A percentile compares a stretch with the other conserved stretches of the same genome.
Conservation (phyloP, 1,284 basidiomycete genomes). For the Ceratorhiza oryzae-sativae region DNA sequence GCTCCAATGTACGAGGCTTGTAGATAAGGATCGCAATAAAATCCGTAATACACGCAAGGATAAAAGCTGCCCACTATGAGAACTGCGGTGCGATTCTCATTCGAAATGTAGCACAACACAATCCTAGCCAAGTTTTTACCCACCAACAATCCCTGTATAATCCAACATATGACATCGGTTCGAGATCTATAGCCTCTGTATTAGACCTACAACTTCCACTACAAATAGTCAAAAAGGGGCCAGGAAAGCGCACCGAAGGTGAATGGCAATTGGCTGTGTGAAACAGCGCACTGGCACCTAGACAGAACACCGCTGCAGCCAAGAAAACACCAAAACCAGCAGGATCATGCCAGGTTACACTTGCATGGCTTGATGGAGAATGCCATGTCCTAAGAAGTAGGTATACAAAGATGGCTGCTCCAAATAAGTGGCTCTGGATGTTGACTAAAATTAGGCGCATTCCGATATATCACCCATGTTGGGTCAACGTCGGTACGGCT, state of each 20-base stretch:
- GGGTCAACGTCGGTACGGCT: not conserved
- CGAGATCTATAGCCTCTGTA: conserved; percentile 49
- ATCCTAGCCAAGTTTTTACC: conserved; percentile 45
- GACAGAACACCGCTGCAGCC: conserved; percentile 74
- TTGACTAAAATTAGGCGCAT: conserved; percentile 65
- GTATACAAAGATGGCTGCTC: conserved; percentile 68
- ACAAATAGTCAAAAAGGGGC: conserved; percentile 28
- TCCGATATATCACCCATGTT: not conserved
- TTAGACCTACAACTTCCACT: conserved; percentile 15
- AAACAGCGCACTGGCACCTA: conserved; percentile 76
- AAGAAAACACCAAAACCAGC: conserved; percentile 74
- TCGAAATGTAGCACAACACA: not conserved
- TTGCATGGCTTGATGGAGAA: conserved; percentile 59
- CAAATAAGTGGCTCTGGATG: conserved; percentile 87
- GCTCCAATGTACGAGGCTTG: conserved; percentile 62
- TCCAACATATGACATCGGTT: conserved; percentile 68
- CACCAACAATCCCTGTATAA: conserved; percentile 72
- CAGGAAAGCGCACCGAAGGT: conserved; percentile 56
- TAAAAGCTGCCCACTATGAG: conserved; percentile 67
- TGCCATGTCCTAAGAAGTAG: conserved; percentile 63
- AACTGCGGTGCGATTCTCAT: conserved; percentile 47
- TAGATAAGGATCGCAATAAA: conserved; percentile 66
- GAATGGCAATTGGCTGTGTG: conserved; percentile 83
- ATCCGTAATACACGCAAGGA: conserved; percentile 77
- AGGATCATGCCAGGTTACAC: conserved; percentile 68